phyloP scores from a whole-genome alignment of 75 land plant genomes.

The Cupressus sempervirens region DNA sequence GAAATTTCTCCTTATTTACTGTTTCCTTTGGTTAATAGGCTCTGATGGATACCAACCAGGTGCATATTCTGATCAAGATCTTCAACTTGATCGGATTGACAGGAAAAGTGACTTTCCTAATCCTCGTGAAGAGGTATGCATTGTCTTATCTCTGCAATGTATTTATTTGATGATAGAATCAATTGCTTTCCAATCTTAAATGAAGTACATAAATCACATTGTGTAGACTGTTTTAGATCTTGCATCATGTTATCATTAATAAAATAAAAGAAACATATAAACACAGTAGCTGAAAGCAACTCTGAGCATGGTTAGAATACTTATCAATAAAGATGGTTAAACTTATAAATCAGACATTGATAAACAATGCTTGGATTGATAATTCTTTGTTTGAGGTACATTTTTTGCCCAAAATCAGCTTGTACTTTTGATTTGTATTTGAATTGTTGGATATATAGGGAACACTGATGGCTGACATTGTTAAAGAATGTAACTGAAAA shows the following conservation, averaged over 20 bases:
- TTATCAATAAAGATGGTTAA: neutral
- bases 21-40: slow-evolving; percentile 37
- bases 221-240: neutral
- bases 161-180: neutral
- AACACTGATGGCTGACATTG: neutral
- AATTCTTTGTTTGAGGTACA: neutral
- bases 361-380: neutral
- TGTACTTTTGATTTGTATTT: neutral
- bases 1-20: neutral
- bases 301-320: neutral
- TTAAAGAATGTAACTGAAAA: neutral
- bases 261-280: neutral
- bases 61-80: slow-evolving; percentile 91
- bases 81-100: slow-evolving; percentile 93
- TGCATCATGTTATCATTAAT: neutral
- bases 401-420: neutral
- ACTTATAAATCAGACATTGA: neutral
- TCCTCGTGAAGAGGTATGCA: slow-evolving; percentile 82
- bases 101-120: slow-evolving; percentile 94
- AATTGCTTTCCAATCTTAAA: neutral
- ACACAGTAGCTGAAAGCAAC: neutral
- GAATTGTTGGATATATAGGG: neutral
- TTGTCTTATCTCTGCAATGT: neutral
- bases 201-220: neutral
- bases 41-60: slow-evolving; percentile 91